Evolutionary conservation across 2,329 filamentous ascomycete genomes (phyloP), one percentile per base, ranked within the genome.

Genomic region (Endocalyx cinctus): DNA sequence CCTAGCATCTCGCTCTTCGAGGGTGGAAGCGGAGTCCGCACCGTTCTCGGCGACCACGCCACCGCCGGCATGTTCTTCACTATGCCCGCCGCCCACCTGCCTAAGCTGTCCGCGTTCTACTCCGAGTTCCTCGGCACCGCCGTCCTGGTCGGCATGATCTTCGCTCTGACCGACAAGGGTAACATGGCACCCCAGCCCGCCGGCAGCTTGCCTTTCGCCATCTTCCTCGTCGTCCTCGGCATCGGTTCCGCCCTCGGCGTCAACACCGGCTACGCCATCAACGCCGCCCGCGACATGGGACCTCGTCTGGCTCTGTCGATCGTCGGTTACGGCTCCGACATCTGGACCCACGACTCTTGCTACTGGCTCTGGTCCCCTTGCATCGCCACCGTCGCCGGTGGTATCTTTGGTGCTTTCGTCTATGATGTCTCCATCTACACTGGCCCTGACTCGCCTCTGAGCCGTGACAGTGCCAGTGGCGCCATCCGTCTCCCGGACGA

Each of bases 1-100:
- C 20, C 23, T 17, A 37, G 34, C 34, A 37, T 37, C 30, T 27
- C 34, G 18, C 14, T 17, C 12, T 37, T 31, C 34, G 34, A 37
- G 25, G 34, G 34, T 30, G 34, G 34, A 10, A 20, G 26, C 25
- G 25, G 5, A 4, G 18, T 23, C 5, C 34, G 29, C 17, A 33
- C 34, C n/a, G 29, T 37, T 16, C 6, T 27, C 4, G 34, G 29
- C 10, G 16, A 15, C 11, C 34, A 33, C 18, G 34, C 34, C 7
- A 37, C 34, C 25, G 34, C 34, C 13, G 29, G 34, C 18, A 16
- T 37, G 14, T 33, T 37, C 30, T 33, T 37, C 34, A 37, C 34
- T 16, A 14, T 37, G 13, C 34, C 34, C 11, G 34, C 34, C 17
- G 23, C 22, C 14, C 29, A 31, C 15, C 34, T 37, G 5, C 17